Base-by-base conservation (phyloP, 148 eudicot species). In the Camellia sinensis region DNA sequence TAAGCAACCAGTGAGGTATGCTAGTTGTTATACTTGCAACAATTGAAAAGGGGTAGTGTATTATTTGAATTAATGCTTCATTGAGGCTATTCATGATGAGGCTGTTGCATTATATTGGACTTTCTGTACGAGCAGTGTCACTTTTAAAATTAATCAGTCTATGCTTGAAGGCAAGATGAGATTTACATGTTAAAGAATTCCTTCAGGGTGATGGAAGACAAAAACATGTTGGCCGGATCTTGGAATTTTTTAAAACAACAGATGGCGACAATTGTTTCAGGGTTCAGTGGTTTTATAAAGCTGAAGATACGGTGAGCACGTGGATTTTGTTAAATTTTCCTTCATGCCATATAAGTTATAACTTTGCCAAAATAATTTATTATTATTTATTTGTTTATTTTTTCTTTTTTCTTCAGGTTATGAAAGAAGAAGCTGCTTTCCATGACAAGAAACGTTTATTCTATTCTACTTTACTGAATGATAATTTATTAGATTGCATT, bases 271-370 rank as follows among this genome's bases (percentile, higher is more conserved):
- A 93, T 78, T 93, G 89, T 84, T 93, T 91, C 80, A 92, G 99
- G 86, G 94, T 90, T 48, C 99, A 96, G 78, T 96, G 98, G 99
- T 96, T 96, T 82, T 96, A 84, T 82, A 92, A 89, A 90, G 95
- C 99, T 43, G 89, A 91, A 83, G 97, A 96, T 83, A 96, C 99
- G 83, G 99, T 96, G 73, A 71, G 80, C 84, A 74, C 78, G 29
- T 73, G 11, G 12, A 64, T 29, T 37, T 40, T 48, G 37, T 59
- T 21, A 18, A 8, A 71, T 56, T 54, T 75, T 50, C 67, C 77
- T 74, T n/a, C 50, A 29, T 76, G 15, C 60, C 10, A 50, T 76
- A 9, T 56, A 61, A 44, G 37, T 29, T 29, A 29, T 29, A 29
- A 29, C 37, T 46, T 68, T 78, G 17, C 18, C 73, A 45, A 66